A percentile compares a stretch with the other conserved stretches of the same genome.
These are phyloP conservation scores for Paecilomyces variotii DNA, from an alignment of 2,329 filamentous ascomycete genomes.

Conservation along the genomic window DNA sequence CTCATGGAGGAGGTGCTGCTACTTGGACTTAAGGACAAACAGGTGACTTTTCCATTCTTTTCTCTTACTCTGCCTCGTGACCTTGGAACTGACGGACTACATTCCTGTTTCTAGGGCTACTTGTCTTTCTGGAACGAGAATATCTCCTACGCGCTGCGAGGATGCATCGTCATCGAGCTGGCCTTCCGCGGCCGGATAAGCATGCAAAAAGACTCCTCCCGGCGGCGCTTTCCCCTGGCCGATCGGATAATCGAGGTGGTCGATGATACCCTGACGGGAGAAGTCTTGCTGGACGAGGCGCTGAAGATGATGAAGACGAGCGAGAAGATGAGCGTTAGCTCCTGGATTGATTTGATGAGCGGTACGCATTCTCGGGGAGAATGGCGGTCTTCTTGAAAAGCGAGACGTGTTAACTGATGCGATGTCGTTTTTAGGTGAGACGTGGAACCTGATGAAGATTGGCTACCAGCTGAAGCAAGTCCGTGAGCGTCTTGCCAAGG, in stretches of 20 bases:
- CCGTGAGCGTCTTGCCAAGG: conserved; percentile 92
- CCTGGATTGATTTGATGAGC: conserved; percentile 98
- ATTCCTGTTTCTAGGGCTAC: conserved; percentile 60
- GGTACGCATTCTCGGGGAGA: conserved; percentile 49
- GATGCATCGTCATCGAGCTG: conserved; percentile 96
- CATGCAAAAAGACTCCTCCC: conserved; percentile 94
- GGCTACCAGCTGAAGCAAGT: conserved; percentile 99
- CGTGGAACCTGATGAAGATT: conserved; percentile 99
- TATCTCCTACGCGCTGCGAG: conserved; percentile 93
- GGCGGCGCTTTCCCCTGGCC: conserved; percentile 84
- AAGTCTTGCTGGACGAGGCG: conserved; percentile 93
- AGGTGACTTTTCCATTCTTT: conserved; percentile 52
- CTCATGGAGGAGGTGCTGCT: conserved; percentile 97
- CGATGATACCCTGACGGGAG: conserved; percentile 91
- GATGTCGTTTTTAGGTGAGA: conserved; percentile 62
- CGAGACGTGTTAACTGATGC: neutral
- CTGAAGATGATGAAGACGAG: conserved; percentile 99
- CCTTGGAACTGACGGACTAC: neutral
- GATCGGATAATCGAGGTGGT: conserved; percentile 95
- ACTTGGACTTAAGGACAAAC: conserved; percentile 95
- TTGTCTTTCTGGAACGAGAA: conserved; percentile 99
- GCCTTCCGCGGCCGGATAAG: conserved; percentile 92
- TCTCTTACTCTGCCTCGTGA: conserved; percentile 5
- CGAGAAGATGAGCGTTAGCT: conserved; percentile 99
- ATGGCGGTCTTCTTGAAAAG: conserved; percentile 1